Percentiles rank a stretch among this genome's conserved stretches.
These are phyloP conservation scores for Xylariaceae sp. DNA, from an alignment of 2,329 filamentous ascomycete genomes.

Conservation along the genomic window DNA sequence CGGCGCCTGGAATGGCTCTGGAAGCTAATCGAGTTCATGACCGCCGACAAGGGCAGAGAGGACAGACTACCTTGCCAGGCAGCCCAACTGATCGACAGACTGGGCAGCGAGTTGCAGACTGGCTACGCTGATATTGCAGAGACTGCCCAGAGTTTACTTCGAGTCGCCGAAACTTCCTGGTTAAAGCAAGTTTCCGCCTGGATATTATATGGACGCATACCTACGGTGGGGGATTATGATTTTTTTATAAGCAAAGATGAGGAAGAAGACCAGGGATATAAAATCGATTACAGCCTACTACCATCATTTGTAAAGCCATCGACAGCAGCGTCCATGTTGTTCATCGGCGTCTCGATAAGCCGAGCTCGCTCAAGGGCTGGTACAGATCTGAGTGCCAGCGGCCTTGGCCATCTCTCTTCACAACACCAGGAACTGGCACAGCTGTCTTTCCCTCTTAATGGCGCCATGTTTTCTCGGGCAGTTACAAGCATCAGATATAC, in stretches of 20 bases:
- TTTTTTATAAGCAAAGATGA: slow-evolving; percentile 76
- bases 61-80: slow-evolving; percentile 62
- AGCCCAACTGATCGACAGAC: slow-evolving; percentile 75
- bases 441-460: slow-evolving; percentile 76
- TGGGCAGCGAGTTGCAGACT: slow-evolving; percentile 80
- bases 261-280: slow-evolving; percentile 61
- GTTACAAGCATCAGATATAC: slow-evolving; percentile 80
- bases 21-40: slow-evolving; percentile 74
- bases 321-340: slow-evolving; percentile 83
- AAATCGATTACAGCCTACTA: slow-evolving; percentile 64
- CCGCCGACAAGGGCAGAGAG: slow-evolving; percentile 47
- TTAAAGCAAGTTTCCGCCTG: slow-evolving; percentile 88
- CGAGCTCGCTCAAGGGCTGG: slow-evolving; percentile 71
- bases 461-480: slow-evolving; percentile 71
- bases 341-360: slow-evolving; percentile 88
- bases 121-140: slow-evolving; percentile 87
- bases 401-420: slow-evolving; percentile 67
- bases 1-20: slow-evolving; percentile 86
- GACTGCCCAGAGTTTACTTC: slow-evolving; percentile 75
- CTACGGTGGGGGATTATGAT: slow-evolving; percentile 78
- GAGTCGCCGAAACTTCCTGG: slow-evolving; percentile 87
- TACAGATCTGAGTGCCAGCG: slow-evolving; percentile 52
- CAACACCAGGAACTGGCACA: slow-evolving; percentile 74
- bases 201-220: slow-evolving; percentile 87
- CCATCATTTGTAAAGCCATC: slow-evolving; percentile 79